phyloP scores from a whole-genome alignment of 1,284 basidiomycete species.

The Peniophora sp. region DNA sequence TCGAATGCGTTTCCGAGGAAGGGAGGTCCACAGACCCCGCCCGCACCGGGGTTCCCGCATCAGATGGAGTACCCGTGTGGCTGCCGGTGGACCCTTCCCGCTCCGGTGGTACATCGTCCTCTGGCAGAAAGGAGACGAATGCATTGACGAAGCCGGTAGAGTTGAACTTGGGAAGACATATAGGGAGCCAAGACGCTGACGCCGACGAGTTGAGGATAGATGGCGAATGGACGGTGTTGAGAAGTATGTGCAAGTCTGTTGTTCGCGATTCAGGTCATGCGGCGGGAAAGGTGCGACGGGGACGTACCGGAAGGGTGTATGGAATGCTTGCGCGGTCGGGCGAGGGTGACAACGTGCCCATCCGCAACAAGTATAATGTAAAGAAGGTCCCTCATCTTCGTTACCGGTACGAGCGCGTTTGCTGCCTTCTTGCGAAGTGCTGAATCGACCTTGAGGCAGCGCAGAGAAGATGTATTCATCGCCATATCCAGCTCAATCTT shows the following conservation, averaged over 20 bases:
- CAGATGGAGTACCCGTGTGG: no score
- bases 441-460: constrained; percentile 73
- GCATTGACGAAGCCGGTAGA: constrained; percentile 88
- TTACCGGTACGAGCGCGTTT: constrained; percentile 67
- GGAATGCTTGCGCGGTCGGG: constrained; percentile 87
- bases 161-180: constrained; percentile 95
- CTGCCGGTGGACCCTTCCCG: no score
- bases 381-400: constrained; percentile 83
- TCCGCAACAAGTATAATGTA: constrained; percentile 83
- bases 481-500: constrained; percentile 74
- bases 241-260: constrained; percentile 80
- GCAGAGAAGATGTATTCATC: constrained; percentile 74
- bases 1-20: no score
- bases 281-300: background rate
- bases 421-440: constrained; percentile 63
- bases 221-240: constrained; percentile 73
- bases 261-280: constrained; percentile 1
- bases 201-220: constrained; percentile 66
- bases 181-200: constrained; percentile 86
- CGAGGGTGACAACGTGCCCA: constrained; percentile 78
- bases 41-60: no score
- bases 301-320: constrained; percentile 84
- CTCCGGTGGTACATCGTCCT: constrained; percentile 4
- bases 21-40: no score
- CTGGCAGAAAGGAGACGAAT: constrained; percentile 71